Percentiles rank a stretch among this genome's conserved stretches.
These are phyloP conservation scores for Phytophthora rubi DNA, from an alignment of 352 stramenopile genomes.

Conservation along the genomic window DNA sequence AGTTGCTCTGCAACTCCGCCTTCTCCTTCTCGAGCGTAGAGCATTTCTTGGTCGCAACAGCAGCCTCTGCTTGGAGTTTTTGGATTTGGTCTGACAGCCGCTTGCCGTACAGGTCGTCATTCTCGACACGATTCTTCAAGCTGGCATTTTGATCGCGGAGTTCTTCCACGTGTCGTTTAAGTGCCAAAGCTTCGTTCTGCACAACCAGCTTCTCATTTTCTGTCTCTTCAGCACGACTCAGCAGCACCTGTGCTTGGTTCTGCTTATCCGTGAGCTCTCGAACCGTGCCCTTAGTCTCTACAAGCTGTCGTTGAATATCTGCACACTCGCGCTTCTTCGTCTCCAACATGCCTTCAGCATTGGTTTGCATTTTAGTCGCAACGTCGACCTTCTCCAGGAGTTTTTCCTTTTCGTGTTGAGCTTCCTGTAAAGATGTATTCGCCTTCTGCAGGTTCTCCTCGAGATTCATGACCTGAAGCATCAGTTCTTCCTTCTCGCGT, in stretches of 20 bases:
- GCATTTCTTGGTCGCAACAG: constrained; percentile 41
- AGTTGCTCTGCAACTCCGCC: constrained; percentile 55
- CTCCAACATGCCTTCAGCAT: constrained; percentile 55
- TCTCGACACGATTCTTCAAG: constrained; percentile 62
- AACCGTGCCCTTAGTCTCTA: constrained; percentile 57
- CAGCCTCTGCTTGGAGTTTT: constrained; percentile 51
- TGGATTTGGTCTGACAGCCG: constrained; percentile 60
- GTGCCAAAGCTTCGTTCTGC: constrained; percentile 63
- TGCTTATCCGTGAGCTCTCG: constrained; percentile 47
- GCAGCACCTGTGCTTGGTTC: constrained; percentile 43
- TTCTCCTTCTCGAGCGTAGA: constrained; percentile 60
- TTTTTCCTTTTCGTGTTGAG: constrained; percentile 57
- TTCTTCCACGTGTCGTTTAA: constrained; percentile 69
- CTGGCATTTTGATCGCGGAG: constrained; percentile 69
- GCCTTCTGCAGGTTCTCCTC: constrained; percentile 63
- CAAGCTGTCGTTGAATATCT: constrained; percentile 49
- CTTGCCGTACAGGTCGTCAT: constrained; percentile 46
- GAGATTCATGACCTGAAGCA: constrained; percentile 61
- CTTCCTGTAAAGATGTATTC: constrained; percentile 43
- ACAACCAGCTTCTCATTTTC: constrained; percentile 74
- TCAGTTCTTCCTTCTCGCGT: constrained; percentile 59
- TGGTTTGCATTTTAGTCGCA: constrained; percentile 45
- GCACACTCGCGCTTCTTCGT: constrained; percentile 60
- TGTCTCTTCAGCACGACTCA: constrained; percentile 57
- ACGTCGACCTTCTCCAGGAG: constrained; percentile 44